These are phyloP conservation scores for Monilinia vaccinii-corymbosi DNA, from an alignment of 2,329 filamentous ascomycete genomes.

Conservation along the genomic window DNA sequence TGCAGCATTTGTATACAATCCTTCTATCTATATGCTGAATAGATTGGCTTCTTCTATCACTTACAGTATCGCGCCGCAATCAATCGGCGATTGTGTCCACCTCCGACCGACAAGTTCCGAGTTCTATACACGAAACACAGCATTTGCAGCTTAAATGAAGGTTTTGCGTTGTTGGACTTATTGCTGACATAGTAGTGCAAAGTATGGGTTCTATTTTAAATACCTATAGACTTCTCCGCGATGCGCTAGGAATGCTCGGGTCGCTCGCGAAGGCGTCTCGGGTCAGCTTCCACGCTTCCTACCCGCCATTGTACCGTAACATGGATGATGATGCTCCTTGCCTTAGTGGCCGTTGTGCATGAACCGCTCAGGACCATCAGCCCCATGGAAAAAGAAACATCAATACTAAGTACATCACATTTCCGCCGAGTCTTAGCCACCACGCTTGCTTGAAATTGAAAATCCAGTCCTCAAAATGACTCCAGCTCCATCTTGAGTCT, in stretches of 20 bases:
- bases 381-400: not conserved
- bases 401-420: not conserved
- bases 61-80: not conserved
- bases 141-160: not conserved
- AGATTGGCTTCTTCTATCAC: not conserved
- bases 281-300: slow-evolving; percentile 7
- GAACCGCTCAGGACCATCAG: not conserved
- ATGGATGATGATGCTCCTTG: not conserved
- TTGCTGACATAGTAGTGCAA: not conserved
- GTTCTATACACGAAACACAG: not conserved
- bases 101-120: not conserved
- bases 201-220: not conserved
- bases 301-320: not conserved
- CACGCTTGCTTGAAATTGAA: not conserved
- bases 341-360: not conserved
- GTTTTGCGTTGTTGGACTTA: not conserved
- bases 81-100: not conserved
- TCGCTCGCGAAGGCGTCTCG: not conserved
- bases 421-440: not conserved
- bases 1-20: not conserved
- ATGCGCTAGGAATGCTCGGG: not conserved
- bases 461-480: not conserved
- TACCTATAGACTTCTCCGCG: not conserved
- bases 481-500: not conserved
- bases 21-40: not conserved